Percentiles rank a stretch among this genome's conserved stretches.
These are phyloP conservation scores for Tilletia setariae DNA, from an alignment of 1,284 basidiomycete species.

Conservation along the genomic window DNA sequence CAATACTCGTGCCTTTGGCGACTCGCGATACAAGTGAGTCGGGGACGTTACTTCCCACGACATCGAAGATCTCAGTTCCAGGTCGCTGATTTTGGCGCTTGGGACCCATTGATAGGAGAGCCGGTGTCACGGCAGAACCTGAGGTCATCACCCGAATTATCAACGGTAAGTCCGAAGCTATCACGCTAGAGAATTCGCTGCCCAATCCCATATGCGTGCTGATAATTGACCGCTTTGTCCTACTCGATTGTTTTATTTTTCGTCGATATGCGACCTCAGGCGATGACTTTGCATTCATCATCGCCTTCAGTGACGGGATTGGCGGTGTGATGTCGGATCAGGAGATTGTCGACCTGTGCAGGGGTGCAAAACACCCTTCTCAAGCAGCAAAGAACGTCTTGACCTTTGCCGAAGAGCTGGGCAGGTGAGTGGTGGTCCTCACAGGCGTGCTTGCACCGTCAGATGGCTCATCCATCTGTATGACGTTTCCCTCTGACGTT, in stretches of 20 bases:
- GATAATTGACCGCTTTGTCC: background rate
- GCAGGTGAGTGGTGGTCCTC: conserved; percentile 34
- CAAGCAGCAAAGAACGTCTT: conserved; percentile 78
- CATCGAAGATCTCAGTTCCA: background rate
- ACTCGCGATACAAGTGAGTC: conserved; percentile 74
- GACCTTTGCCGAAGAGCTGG: conserved; percentile 83
- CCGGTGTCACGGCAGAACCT: conserved; percentile 77
- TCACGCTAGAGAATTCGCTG: background rate
- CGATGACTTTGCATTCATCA: conserved; percentile 40
- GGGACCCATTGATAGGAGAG: conserved; percentile 60
- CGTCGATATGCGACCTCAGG: conserved; percentile 25
- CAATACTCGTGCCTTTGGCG: conserved; percentile 91
- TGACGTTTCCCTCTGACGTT: background rate
- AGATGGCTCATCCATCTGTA: background rate
- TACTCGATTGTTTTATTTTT: background rate
- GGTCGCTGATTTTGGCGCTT: conserved; percentile 11
- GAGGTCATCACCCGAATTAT: conserved; percentile 79
- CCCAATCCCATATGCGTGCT: background rate
- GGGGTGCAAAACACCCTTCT: conserved; percentile 70
- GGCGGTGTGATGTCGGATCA: conserved; percentile 86
- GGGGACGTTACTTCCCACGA: conserved; percentile 22
- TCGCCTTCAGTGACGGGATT: conserved; percentile 68
- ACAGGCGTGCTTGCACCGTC: background rate
- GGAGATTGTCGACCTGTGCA: conserved; percentile 85
- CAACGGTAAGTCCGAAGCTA: conserved; percentile 60